Conservation (phyloP, 192 early-diverging fungal species). For the Podila epicladia region DNA sequence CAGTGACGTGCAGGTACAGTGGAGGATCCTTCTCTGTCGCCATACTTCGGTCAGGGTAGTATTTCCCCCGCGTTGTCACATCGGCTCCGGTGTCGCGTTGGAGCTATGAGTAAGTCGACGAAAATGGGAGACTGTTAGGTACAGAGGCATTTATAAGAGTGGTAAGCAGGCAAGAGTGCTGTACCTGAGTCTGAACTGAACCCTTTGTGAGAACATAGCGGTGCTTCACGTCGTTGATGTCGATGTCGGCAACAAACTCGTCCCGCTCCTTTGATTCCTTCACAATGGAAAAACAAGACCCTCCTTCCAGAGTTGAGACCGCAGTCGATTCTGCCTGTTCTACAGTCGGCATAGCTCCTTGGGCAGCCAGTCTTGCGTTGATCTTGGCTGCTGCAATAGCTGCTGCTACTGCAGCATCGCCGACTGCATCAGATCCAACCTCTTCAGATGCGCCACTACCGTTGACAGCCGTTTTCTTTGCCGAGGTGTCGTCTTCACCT, state of each 20-base stretch:
- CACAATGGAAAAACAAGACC: background rate
- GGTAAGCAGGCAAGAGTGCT: too few species aligned
- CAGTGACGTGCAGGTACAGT: conserved; percentile 82
- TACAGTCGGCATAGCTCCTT: conserved; percentile 39
- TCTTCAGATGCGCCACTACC: background rate
- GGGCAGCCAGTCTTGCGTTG: conserved; percentile 62
- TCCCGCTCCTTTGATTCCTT: conserved; percentile 46
- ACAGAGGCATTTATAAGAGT: background rate
- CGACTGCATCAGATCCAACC: background rate
- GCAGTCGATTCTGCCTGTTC: conserved; percentile 3
- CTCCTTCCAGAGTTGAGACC: background rate
- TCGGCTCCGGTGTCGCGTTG: conserved; percentile 83
- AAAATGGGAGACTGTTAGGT: background rate
- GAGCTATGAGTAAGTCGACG: conserved; percentile 46
- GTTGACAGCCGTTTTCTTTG: conserved; percentile 11
- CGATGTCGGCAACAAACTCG: conserved; percentile 71
- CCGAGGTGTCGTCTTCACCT: conserved; percentile 14
- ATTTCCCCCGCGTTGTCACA: conserved; percentile 85
- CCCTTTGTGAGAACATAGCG: conserved; percentile 84
- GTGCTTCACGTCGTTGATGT: conserved; percentile 86
- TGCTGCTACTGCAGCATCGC: background rate
- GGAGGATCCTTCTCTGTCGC: conserved; percentile 84
- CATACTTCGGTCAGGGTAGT: conserved; percentile 76
- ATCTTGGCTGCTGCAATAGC: conserved; percentile 61
- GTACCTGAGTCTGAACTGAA: conserved; percentile 69